Conservation (phyloP, 805 yeast genomes). For the Saccharomycodes ludwigii region DNA sequence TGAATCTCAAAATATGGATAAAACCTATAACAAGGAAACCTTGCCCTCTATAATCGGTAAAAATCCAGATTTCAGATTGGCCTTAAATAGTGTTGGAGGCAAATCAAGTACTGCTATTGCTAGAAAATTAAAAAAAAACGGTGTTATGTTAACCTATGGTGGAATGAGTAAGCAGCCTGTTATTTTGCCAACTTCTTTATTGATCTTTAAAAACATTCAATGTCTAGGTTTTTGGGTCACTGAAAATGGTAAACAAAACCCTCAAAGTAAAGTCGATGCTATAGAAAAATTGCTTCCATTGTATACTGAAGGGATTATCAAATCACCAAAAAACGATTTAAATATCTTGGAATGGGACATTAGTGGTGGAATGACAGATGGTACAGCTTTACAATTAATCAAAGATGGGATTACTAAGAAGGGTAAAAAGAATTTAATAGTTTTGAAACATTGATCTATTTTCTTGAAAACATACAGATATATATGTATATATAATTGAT, state of each 20-base stretch:
- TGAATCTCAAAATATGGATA: conserved; percentile 68
- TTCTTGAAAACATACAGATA: neutral
- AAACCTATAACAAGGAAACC: conserved; percentile 50
- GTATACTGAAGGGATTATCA: conserved; percentile 46
- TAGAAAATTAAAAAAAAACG: conserved; percentile 64
- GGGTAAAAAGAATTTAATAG: conserved; percentile 21
- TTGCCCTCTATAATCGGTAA: conserved; percentile 31
- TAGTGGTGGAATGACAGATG: conserved; percentile 20
- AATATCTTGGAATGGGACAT: conserved; percentile 25
- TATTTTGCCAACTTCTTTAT: conserved; percentile 74
- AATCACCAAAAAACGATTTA: conserved; percentile 34
- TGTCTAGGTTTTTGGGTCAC: conserved; percentile 93
- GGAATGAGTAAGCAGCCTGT: conserved; percentile 97
- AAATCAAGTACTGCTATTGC: conserved; percentile 71
- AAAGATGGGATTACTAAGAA: conserved; percentile 29
- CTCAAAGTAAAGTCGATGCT: conserved; percentile 45
- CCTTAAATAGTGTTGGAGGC: conserved; percentile 91
- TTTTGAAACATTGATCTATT: conserved; percentile 18
- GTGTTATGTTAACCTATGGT: conserved; percentile 82
- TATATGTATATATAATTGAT: conserved; percentile 1
- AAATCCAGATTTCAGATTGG: conserved; percentile 50
- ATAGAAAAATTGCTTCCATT: conserved; percentile 42
- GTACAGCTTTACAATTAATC: conserved; percentile 30
- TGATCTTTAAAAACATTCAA: conserved; percentile 79
- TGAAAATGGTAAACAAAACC: conserved; percentile 44